These are phyloP conservation scores for Trypanosoma platydactyli DNA, from an alignment of 208 protist genomes.

Conservation along the genomic window DNA sequence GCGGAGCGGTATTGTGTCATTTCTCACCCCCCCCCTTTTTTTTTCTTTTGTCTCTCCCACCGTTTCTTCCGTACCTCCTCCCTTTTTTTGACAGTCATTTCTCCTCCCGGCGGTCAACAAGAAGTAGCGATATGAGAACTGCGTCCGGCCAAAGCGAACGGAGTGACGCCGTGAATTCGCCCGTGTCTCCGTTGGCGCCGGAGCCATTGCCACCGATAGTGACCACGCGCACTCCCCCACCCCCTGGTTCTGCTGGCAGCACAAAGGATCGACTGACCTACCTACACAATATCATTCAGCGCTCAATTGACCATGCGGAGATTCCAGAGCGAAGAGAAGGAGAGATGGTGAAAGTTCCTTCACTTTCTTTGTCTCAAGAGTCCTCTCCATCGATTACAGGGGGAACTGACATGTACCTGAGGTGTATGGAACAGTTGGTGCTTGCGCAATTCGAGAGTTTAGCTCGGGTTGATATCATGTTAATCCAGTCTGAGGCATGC, in stretches of 20 bases:
- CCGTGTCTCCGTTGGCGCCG: background rate
- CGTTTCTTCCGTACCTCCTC: background rate
- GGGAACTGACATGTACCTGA: slow-evolving; percentile 2
- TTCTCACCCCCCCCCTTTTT: too few relatives aligned
- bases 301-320: slow-evolving; percentile 17
- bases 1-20: too few relatives aligned
- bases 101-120: background rate
- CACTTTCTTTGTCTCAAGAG: background rate
- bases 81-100: background rate
- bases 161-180: background rate
- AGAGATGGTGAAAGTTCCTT: background rate
- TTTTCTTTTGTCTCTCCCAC: background rate
- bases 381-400: background rate
- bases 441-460: slow-evolving; percentile 25
- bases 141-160: background rate
- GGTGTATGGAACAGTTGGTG: slow-evolving; percentile 19
- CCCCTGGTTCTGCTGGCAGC: background rate
- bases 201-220: background rate
- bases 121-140: background rate
- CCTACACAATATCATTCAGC: slow-evolving; percentile 20
- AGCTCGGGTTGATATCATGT: slow-evolving; percentile 13
- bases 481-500: background rate
- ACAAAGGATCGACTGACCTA: slow-evolving; percentile 12
- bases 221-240: background rate
- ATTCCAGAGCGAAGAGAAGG: background rate